Conservation (phyloP, 306 rosid genomes). For the Rubus parviflorus region DNA sequence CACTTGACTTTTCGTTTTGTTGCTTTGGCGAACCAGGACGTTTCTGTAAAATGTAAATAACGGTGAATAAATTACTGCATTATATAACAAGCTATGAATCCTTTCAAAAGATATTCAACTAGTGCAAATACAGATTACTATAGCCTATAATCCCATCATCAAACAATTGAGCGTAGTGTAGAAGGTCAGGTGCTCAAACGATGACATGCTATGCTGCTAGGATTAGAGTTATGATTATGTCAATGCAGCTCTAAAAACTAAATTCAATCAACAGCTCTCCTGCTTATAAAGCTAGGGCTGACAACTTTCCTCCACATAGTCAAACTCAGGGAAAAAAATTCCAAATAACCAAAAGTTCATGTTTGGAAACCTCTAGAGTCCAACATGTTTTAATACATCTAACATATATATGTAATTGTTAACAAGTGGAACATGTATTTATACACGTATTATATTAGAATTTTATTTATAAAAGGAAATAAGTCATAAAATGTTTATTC, state of each 20-base stretch:
- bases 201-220: neutral
- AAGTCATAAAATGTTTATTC: neutral
- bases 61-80: neutral
- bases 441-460: neutral
- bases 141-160: conserved; percentile 1
- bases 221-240: neutral
- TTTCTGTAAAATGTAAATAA: conserved; percentile 54
- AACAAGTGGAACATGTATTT: neutral
- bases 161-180: neutral
- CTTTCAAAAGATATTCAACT: neutral
- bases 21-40: conserved; percentile 80
- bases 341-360: neutral
- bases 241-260: neutral
- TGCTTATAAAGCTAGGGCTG: neutral
- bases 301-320: neutral
- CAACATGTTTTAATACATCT: neutral
- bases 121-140: neutral
- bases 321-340: neutral
- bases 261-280: neutral
- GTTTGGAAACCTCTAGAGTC: neutral
- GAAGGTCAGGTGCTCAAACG: neutral
- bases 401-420: neutral
- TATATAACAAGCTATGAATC: conserved; percentile 1
- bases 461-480: neutral
- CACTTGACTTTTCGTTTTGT: conserved; percentile 59